phyloP scores from a whole-genome alignment of 108 stramenopile genomes.

The Chaetoceros tenuissimus region DNA sequence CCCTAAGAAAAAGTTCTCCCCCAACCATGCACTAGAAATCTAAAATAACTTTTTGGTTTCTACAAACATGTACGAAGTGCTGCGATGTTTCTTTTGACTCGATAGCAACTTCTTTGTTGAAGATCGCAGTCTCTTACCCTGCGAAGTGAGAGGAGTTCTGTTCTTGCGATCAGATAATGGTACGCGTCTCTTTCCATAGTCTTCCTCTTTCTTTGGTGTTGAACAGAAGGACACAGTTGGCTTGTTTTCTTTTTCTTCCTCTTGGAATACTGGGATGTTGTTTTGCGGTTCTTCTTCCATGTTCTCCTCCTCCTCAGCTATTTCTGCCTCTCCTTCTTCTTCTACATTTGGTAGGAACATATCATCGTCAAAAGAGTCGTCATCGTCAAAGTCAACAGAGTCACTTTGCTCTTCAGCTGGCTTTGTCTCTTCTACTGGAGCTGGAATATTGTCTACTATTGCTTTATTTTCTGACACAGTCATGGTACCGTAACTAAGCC shows the following conservation, averaged over 20 bases:
- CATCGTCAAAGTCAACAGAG: neutral
- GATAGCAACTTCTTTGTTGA: neutral
- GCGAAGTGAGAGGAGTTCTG: neutral
- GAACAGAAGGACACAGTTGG: neutral
- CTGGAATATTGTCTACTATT: too few relatives aligned
- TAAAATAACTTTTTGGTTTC: neutral
- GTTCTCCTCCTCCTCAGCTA: too few relatives aligned
- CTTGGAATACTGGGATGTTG: slow-evolving; percentile 2
- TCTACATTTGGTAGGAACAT: neutral
- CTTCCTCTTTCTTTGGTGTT: neutral
- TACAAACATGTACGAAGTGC: neutral
- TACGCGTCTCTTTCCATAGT: neutral
- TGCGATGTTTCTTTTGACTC: neutral
- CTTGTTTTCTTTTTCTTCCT: slow-evolving; percentile 10
- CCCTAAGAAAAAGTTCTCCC: too few relatives aligned
- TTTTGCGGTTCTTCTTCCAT: slow-evolving; percentile 2
- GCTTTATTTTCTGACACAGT: too few relatives aligned
- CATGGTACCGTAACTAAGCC: too few relatives aligned
- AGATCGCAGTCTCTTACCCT: neutral
- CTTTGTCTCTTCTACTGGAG: neutral
- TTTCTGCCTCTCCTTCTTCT: neutral
- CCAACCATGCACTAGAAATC: neutral
- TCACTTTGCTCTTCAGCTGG: neutral
- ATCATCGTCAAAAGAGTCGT: slow-evolving; percentile 1
- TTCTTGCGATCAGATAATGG: neutral